These are phyloP conservation scores for Cercospora citrullina DNA, from an alignment of 2,329 filamentous ascomycete species.

Conservation along the genomic window DNA sequence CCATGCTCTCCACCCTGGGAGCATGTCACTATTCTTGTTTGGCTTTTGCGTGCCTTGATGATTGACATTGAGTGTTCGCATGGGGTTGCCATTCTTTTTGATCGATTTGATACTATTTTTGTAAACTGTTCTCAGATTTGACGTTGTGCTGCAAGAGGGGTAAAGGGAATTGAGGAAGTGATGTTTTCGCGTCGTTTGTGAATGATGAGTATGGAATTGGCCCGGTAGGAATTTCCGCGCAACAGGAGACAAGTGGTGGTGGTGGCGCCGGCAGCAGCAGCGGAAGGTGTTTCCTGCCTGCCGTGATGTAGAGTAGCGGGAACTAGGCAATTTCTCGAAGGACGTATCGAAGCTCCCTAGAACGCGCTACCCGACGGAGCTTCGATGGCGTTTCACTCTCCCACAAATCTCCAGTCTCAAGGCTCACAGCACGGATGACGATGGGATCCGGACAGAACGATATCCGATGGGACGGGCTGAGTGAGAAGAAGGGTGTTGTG, in stretches of 20 bases:
- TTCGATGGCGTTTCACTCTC: not conserved
- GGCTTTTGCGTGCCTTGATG: not conserved
- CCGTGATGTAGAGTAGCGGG: not conserved
- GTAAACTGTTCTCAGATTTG: not conserved
- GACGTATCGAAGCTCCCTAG: constrained; percentile 8
- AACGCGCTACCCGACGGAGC: not conserved
- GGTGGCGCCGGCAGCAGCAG: not conserved
- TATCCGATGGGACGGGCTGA: not conserved
- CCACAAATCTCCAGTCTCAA: not conserved
- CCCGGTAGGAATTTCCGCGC: not conserved
- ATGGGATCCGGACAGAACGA: not conserved
- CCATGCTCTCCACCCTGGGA: not conserved
- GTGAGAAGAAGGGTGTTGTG: not conserved
- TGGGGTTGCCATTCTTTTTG: not conserved
- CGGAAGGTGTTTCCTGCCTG: not conserved
- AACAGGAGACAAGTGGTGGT: not conserved
- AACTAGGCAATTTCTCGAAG: constrained; percentile 17
- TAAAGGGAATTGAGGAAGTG: not conserved
- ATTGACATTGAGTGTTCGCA: not conserved
- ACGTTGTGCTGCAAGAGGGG: not conserved
- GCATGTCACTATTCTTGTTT: not conserved
- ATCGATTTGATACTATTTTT: not conserved
- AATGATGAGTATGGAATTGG: not conserved
- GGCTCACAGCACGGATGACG: not conserved
- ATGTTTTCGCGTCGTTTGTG: not conserved